Evolutionary conservation across 768 basidiomycete species (phyloP), one percentile per base, ranked within the genome.

Genomic region (Tulasnella sp.): DNA sequence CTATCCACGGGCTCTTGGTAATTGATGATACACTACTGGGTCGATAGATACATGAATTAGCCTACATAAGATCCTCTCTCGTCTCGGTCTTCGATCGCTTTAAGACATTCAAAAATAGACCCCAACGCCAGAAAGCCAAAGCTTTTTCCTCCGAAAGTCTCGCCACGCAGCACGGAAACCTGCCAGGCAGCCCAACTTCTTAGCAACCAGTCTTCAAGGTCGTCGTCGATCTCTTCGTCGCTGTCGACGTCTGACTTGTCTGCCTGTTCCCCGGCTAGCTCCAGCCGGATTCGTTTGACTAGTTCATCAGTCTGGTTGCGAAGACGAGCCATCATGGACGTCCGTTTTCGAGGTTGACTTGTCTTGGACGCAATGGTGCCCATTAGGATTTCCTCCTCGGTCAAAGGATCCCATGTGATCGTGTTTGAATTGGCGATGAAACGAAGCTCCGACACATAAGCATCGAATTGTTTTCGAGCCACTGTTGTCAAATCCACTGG

Each of bases 331-430:
- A 91, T 92, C 46, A 87, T 82, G 48, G 91, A 89, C 79, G 85
- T 87, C 34, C 91, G 86, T 79, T 85, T 87, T 12, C 90, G 87
- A 18, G 88, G 88, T 81, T 92, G 90, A 0, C 90, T 89, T 18
- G 87, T 89, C 80, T 91, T 91, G 27, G 91, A 90, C 0, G 89
- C 85, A 80, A 93, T 93, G 0, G 92, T 92, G 0, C 92, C 92
- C 24, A 92, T 84, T 2, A 91, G 84, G 0, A 88, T 90, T 83
- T 92, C 92, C 82, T 90, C 91, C 82, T 93, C 91, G 14, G 88
- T 88, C 1, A 92, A 85, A 75, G 86, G 85, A 1, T 58, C 40
- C 46, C 48, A 34, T 10, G 74, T 40, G 14, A 73, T 84, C 1
- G 88, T 87, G 83, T 89, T 85, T 21, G 85, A 83, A 40, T 85